A percentile compares a stretch with the other conserved stretches of the same genome.
These are phyloP conservation scores for Raddia guianensis DNA, from an alignment of 176 grass and related monocot genomes.

Conservation along the genomic window DNA sequence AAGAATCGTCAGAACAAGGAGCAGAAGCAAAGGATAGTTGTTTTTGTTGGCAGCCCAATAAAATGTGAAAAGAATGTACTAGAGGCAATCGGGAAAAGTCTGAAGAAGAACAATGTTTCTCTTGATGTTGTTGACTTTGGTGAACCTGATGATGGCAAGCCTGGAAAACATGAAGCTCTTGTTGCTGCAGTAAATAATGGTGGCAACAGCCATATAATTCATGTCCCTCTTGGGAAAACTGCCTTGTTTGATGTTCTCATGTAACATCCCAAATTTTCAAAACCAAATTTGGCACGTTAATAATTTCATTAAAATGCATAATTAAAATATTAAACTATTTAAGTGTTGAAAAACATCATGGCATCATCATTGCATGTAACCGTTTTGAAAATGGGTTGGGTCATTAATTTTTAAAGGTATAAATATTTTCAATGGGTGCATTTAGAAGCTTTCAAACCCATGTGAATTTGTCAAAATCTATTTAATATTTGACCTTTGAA, in stretches of 20 bases:
- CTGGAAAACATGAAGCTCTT: conserved; percentile 67
- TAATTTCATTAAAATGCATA: no score
- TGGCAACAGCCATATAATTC: conserved; percentile 66
- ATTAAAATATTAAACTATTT: no score
- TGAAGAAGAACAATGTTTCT: conserved; percentile 74
- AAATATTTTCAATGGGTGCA: no score
- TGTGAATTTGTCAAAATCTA: no score
- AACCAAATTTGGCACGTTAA: no score
- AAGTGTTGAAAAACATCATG: no score
- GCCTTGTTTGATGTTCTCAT: conserved; percentile 55
- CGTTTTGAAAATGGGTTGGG: no score
- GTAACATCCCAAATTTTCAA: no score
- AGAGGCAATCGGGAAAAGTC: conserved; percentile 61
- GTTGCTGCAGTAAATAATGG: conserved; percentile 55
- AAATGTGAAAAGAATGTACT: conserved; percentile 48
- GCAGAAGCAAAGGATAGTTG: conserved; percentile 66
- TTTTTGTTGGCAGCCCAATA: conserved; percentile 68
- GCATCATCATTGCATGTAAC: no score
- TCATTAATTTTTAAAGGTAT: no score
- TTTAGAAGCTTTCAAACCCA: no score
- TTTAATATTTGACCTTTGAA: no score
- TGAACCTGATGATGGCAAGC: conserved; percentile 62
- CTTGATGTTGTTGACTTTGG: conserved; percentile 79
- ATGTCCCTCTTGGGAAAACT: conserved; percentile 47
- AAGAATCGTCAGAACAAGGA: conserved; percentile 68